phyloP scores from a whole-genome alignment of 345 rosid genomes.

The Aquilaria malaccensis region DNA sequence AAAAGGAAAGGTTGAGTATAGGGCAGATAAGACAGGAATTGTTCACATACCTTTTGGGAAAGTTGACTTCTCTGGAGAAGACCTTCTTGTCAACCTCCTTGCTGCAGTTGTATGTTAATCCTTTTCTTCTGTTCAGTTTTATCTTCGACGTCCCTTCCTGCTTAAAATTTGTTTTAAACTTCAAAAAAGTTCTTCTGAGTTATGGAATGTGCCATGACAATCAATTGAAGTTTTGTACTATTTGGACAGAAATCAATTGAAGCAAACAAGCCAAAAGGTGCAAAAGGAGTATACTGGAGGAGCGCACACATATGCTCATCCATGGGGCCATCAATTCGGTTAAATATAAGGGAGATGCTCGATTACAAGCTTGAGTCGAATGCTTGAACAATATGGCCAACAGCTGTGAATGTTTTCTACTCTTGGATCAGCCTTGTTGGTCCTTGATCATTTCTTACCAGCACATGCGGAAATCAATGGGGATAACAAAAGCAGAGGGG shows the following conservation, averaged over 20 bases:
- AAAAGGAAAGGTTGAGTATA: slow-evolving; percentile 87
- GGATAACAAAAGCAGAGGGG: no score
- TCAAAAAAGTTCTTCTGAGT: no score
- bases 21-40: slow-evolving; percentile 97
- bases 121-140: not conserved
- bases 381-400: slow-evolving; percentile 13
- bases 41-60: slow-evolving; percentile 96
- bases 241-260: slow-evolving; percentile 81
- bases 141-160: not conserved
- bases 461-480: not conserved
- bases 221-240: not conserved
- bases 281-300: slow-evolving; percentile 97
- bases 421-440: slow-evolving; percentile 6
- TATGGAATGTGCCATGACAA: no score
- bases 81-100: slow-evolving; percentile 69
- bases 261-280: slow-evolving; percentile 94
- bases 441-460: slow-evolving; percentile 10
- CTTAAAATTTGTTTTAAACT: not conserved
- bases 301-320: slow-evolving; percentile 87
- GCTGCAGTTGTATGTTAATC: slow-evolving; percentile 60
- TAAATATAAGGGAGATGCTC: slow-evolving; percentile 84
- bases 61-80: slow-evolving; percentile 65
- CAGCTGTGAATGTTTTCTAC: slow-evolving; percentile 30
- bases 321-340: slow-evolving; percentile 92
- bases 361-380: slow-evolving; percentile 61